These are phyloP conservation scores for Phytophthora citricola DNA, from an alignment of 352 stramenopile species.

Conservation along the genomic window DNA sequence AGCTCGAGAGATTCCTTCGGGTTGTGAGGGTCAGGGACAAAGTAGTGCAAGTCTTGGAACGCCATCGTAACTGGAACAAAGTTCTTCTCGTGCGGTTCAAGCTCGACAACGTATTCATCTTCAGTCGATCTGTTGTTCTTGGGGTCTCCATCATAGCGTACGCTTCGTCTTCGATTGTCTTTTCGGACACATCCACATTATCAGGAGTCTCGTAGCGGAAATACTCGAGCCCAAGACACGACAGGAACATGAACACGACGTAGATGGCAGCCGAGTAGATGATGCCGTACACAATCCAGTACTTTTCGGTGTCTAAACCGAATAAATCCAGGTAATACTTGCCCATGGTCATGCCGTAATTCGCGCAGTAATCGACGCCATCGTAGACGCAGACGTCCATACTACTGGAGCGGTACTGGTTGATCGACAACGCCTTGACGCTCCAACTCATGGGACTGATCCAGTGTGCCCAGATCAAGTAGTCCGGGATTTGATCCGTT, in stretches of 20 bases:
- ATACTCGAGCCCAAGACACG: conserved; percentile 15
- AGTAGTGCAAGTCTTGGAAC: conserved; percentile 53
- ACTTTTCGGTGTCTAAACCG: conserved; percentile 34
- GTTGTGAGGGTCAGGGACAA: conserved; percentile 41
- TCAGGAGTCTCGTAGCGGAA: conserved; percentile 20
- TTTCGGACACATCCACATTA: conserved; percentile 25
- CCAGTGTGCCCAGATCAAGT: conserved; percentile 59
- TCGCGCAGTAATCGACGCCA: conserved; percentile 32
- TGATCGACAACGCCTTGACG: conserved; percentile 39
- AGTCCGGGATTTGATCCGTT: conserved; percentile 42
- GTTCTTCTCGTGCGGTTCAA: conserved; percentile 13
- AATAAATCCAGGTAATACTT: conserved; percentile 42
- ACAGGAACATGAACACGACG: conserved; percentile 24
- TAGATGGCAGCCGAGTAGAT: conserved; percentile 19
- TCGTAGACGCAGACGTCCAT: conserved; percentile 40
- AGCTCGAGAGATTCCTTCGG: conserved; percentile 45
- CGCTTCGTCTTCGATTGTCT: conserved; percentile 14
- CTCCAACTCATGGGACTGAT: conserved; percentile 54
- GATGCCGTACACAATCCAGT: conserved; percentile 32
- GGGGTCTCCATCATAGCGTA: conserved; percentile 20
- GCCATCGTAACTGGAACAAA: conserved; percentile 39
- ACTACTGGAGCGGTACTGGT: conserved; percentile 32
- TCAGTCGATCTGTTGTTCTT: conserved; percentile 10
- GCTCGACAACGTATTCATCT: conserved; percentile 4
- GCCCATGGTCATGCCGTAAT: conserved; percentile 33